Percentiles rank a stretch among this genome's conserved stretches.
These are phyloP conservation scores for Fagopyrum homotropicum DNA, from an alignment of 148 eudicot species.

Conservation along the genomic window DNA sequence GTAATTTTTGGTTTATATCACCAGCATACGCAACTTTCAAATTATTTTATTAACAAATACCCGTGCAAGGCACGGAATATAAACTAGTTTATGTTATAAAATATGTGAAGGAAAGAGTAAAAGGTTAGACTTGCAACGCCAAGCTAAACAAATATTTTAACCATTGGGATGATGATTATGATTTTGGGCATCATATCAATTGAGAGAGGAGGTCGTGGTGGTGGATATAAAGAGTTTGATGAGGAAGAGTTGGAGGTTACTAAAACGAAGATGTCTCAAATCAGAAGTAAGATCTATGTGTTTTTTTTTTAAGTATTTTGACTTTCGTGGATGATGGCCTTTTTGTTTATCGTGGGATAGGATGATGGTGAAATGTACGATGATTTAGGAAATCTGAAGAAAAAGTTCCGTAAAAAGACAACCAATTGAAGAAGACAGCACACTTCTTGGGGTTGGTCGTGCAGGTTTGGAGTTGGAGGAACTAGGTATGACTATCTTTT, in stretches of 20 bases:
- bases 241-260: slow-evolving; percentile 94
- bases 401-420: slow-evolving; percentile 82
- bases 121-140: no score
- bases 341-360: slow-evolving; percentile 22
- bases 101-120: no score
- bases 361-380: slow-evolving; percentile 99
- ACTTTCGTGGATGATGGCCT: background rate
- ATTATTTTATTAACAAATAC: no score
- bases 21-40: no score
- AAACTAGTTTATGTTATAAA: no score
- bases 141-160: background rate
- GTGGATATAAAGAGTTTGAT: slow-evolving; percentile 98
- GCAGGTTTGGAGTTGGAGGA: slow-evolving; percentile 93
- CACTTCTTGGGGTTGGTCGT: slow-evolving; percentile 66
- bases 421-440: slow-evolving; percentile 52
- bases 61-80: no score
- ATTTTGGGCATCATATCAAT: slow-evolving; percentile 10
- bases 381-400: slow-evolving; percentile 94
- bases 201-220: slow-evolving; percentile 92
- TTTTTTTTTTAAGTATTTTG: slow-evolving; percentile 11
- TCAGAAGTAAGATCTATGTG: slow-evolving; percentile 46
- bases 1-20: no score
- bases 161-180: background rate
- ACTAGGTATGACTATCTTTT: slow-evolving; percentile 37
- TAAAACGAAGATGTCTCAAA: slow-evolving; percentile 40